phyloP scores from a whole-genome alignment of 495 filamentous ascomycete species.

The Aspergillus ostianus region DNA sequence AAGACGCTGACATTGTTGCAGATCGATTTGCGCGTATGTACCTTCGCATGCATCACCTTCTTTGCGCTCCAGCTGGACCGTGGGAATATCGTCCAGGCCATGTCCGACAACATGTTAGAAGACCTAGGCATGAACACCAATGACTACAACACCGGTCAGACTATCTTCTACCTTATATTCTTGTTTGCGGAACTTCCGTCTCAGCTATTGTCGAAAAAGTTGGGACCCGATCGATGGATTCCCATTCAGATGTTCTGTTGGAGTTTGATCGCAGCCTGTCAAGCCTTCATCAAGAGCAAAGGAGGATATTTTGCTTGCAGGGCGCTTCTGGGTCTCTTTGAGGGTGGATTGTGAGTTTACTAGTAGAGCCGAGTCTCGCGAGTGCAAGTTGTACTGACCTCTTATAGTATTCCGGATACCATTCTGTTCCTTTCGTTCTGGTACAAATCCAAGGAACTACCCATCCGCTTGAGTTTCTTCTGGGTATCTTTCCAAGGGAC shows the following conservation, averaged over 20 bases:
- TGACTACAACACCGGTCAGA: constrained; percentile 77
- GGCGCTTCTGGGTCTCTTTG: constrained; percentile 67
- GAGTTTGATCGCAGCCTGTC: constrained; percentile 67
- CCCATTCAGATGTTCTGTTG: constrained; percentile 78
- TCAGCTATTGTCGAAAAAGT: constrained; percentile 66
- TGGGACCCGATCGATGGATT: constrained; percentile 85
- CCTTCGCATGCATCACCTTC: constrained; percentile 74
- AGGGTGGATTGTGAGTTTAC: constrained; percentile 64
- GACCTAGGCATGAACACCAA: constrained; percentile 64
- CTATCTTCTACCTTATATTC: constrained; percentile 67
- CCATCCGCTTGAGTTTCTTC: constrained; percentile 63
- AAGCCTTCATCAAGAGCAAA: constrained; percentile 63
- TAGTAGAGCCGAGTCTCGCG: background rate
- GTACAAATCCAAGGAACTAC: constrained; percentile 68
- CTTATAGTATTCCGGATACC: constrained; percentile 41
- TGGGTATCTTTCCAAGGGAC: constrained; percentile 71
- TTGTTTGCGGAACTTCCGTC: constrained; percentile 70
- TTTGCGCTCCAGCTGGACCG: constrained; percentile 81
- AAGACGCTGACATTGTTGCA: constrained; percentile 15
- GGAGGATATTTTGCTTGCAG: constrained; percentile 62
- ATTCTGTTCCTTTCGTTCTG: constrained; percentile 76
- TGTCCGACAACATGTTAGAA: constrained; percentile 67
- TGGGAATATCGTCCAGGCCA: constrained; percentile 68
- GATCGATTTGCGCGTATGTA: constrained; percentile 58
- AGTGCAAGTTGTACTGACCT: constrained; percentile 1